Evolutionary conservation across 352 stramenopile species (phyloP), one percentile per base, ranked within the genome.

Genomic region (Globisporangium irregulare): DNA sequence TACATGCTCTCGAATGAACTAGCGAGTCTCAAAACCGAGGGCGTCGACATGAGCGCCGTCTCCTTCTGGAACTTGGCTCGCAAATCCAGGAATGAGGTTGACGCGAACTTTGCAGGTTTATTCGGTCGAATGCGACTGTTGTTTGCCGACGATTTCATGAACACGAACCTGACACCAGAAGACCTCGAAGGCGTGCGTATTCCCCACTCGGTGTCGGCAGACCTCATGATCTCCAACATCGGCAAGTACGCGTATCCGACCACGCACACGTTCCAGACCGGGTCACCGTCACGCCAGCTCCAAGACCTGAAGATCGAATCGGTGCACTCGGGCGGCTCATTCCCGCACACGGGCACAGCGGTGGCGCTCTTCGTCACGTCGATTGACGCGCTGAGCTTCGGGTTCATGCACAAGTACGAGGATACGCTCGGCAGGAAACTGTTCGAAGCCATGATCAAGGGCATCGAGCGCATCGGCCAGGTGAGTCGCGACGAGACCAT

Each of bases 211-310:
- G 66, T 76, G 57, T 70, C 68, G 1, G 59, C 69, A 4, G 76
- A 83, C 41, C 64, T 60, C 6, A 66, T 62, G 10, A 46, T 81
- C 14, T 72, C 72, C 2, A 75, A 73, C n/a, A 12, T 81, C 9
- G 60, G 73, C 3, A 65, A 70, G 24, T 82, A 80, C 43, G 68
- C 71, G 14, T 73, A 74, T 62, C 41, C 71, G 29, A 80, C 64
- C 29, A 71, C 74, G n/a, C 76, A 80, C 58, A 70, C 71, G 3
- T 54, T 82, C 32, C 68, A 41, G 22, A 34, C 60, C 4, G 27
- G 38, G 38, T 24, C 34, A 8, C 4, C 34, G 9, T 38, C 9
- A 38, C n/a, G 29, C 54, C 18, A 59, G 54, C 8, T n/a, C 32
- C 18, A 51, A 2, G 22, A 56, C 14, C 25, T 43, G 46, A 59